Evolutionary conservation across 305 asterid genomes (phyloP).

Genomic region (Ilex paraguariensis): DNA sequence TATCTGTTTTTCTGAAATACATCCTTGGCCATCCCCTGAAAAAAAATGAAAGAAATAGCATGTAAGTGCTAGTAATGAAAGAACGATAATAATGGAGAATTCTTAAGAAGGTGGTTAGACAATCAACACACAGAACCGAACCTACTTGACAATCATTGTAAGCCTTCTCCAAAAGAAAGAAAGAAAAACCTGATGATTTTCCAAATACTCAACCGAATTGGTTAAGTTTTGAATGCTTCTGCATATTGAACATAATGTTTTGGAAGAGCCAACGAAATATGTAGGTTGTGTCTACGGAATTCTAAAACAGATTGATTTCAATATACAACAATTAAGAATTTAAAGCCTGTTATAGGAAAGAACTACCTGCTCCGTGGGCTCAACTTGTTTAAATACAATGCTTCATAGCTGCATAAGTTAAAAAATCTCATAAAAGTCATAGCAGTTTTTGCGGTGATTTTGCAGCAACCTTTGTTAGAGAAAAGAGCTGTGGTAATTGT

Average conservation of each 20-base stretch:
- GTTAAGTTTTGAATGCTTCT: too few relatives aligned
- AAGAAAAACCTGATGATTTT: too few relatives aligned
- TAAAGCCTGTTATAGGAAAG: not conserved
- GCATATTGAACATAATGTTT: too few relatives aligned
- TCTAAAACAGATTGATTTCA: not conserved
- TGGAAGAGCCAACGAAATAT: not conserved
- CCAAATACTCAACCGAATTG: too few relatives aligned
- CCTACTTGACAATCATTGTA: not conserved
- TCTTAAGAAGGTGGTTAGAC: not conserved
- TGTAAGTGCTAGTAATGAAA: not conserved
- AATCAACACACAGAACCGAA: not conserved
- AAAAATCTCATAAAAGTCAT: not conserved
- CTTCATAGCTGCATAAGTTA: conserved; percentile 35
- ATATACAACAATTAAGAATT: not conserved
- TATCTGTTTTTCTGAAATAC: conserved; percentile 31
- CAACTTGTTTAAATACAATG: conserved; percentile 52
- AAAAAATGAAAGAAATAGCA: conserved; percentile 1
- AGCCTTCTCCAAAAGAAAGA: not conserved
- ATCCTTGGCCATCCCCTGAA: conserved; percentile 63
- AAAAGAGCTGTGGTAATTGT: too few relatives aligned
- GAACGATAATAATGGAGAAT: not conserved
- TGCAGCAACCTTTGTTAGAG: too few relatives aligned
- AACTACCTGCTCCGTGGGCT: conserved; percentile 43
- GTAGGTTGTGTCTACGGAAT: too few relatives aligned
- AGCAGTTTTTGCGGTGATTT: too few relatives aligned